Conservation (phyloP, 2,329 filamentous ascomycete species). For the Cryphonectria nitschkei region DNA sequence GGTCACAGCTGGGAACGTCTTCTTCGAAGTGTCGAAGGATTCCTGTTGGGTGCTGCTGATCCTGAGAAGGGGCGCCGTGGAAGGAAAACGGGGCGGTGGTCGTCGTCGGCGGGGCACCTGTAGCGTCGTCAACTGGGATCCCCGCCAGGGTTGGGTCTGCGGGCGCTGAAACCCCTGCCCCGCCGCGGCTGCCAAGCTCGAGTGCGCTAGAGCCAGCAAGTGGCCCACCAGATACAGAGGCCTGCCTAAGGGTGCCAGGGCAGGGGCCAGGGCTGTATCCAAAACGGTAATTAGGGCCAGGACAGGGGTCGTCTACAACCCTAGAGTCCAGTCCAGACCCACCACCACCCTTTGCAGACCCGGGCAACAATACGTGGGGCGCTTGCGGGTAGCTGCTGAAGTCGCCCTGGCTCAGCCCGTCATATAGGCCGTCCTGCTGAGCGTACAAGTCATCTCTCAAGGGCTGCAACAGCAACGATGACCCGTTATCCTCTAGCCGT, state of each 20-base stretch:
- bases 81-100: constrained; percentile 15
- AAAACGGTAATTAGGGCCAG: neutral
- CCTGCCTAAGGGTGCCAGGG: neutral
- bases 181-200: constrained; percentile 1
- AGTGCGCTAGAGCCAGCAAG: constrained; percentile 12
- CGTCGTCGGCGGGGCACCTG: constrained; percentile 22
- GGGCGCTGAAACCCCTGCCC: constrained; percentile 10
- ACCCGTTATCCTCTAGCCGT: constrained; percentile 42
- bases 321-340: neutral
- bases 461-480: constrained; percentile 33
- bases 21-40: neutral
- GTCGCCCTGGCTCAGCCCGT: neutral
- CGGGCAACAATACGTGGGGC: constrained; percentile 4
- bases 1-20: neutral
- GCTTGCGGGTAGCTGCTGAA: constrained; percentile 32
- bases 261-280: neutral
- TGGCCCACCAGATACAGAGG: neutral
- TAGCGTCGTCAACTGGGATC: constrained; percentile 12
- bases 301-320: neutral
- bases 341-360: neutral
- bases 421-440: constrained; percentile 33
- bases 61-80: constrained; percentile 21
- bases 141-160: constrained; percentile 25
- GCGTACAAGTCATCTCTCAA: constrained; percentile 39
- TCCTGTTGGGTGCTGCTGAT: constrained; percentile 22